Conservation (phyloP, 805 yeast species). For the Zygotorulaspora florentina region DNA sequence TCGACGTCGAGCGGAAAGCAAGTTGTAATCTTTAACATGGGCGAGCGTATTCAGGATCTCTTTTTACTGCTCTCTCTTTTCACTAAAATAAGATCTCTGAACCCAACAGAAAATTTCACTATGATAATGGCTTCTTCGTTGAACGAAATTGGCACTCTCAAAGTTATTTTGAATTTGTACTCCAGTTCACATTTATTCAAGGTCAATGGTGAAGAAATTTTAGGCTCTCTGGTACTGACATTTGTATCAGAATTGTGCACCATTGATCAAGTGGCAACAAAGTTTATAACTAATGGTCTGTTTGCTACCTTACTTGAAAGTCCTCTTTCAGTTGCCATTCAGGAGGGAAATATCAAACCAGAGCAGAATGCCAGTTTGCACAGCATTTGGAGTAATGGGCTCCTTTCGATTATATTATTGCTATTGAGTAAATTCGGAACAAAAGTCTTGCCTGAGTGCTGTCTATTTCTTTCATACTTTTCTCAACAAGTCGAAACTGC, state of each 20-base stretch:
- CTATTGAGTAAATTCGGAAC: conserved; percentile 61
- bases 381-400: conserved; percentile 80
- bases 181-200: conserved; percentile 61
- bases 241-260: conserved; percentile 66
- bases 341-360: conserved; percentile 58
- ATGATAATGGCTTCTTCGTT: conserved; percentile 49
- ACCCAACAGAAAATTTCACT: conserved; percentile 46
- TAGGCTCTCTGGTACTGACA: conserved; percentile 67
- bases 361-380: conserved; percentile 54
- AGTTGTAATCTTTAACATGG: conserved; percentile 35
- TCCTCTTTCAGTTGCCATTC: conserved; percentile 62
- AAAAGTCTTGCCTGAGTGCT: conserved; percentile 58
- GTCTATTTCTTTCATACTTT: conserved; percentile 59
- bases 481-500: conserved; percentile 61
- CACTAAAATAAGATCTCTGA: conserved; percentile 50
- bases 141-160: conserved; percentile 55
- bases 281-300: conserved; percentile 58
- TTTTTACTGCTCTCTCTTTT: conserved; percentile 59
- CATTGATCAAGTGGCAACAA: conserved; percentile 60
- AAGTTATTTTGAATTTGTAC: conserved; percentile 59
- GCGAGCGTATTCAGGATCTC: conserved; percentile 60
- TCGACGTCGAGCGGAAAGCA: conserved; percentile 37
- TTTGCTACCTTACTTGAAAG: conserved; percentile 68
- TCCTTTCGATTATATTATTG: conserved; percentile 61
- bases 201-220: conserved; percentile 57